A percentile compares a stretch with the other conserved stretches of the same genome.
phyloP scores from a whole-genome alignment of 2,329 filamentous ascomycete genomes.

The Ceratocystis lukuohia region DNA sequence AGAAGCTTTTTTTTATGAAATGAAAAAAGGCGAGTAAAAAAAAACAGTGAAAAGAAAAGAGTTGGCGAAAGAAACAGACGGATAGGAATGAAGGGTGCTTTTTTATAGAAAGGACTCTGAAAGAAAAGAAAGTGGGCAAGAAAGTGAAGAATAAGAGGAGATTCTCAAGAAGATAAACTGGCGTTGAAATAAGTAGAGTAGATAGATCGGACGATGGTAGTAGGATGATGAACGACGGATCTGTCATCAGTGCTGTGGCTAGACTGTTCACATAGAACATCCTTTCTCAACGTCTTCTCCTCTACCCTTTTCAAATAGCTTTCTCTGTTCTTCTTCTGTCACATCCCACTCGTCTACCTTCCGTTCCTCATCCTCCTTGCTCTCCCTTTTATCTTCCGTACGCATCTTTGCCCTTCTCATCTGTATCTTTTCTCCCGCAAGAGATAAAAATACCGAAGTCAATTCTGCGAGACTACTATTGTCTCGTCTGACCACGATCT shows the following conservation, averaged over 20 bases:
- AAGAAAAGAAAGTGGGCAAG: too few relatives aligned
- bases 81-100: constrained; percentile 10
- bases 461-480: not conserved
- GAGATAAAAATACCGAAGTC: not conserved
- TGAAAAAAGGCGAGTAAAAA: not conserved
- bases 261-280: not conserved
- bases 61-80: constrained; percentile 19
- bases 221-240: too few relatives aligned
- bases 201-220: too few relatives aligned
- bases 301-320: not conserved
- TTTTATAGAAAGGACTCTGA: not conserved
- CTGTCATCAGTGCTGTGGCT: not conserved
- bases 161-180: too few relatives aligned
- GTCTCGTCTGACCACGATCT: constrained; percentile 2
- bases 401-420: not conserved
- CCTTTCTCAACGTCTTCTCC: not conserved
- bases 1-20: constrained; percentile 11
- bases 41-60: not conserved
- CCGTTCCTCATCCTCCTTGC: not conserved
- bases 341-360: not conserved
- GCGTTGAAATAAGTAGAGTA: too few relatives aligned
- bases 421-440: not conserved
- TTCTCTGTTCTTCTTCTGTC: not conserved
- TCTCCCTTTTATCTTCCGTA: not conserved
- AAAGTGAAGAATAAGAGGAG: too few relatives aligned